These are phyloP conservation scores for Podosphaera leucotricha DNA, from an alignment of 2,329 filamentous ascomycete genomes.

Conservation along the genomic window DNA sequence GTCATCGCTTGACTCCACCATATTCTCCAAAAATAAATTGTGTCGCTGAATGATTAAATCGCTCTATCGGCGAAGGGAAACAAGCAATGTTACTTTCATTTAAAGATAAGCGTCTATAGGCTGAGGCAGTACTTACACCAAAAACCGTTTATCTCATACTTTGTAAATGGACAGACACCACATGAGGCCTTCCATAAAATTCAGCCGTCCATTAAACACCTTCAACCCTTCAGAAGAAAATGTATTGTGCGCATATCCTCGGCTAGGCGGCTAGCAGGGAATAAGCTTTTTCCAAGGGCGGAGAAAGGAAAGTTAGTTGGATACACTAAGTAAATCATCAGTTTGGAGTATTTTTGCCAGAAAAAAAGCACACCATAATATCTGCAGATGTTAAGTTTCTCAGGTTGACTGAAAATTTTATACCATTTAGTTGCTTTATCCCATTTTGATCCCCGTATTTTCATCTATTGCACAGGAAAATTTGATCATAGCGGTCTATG, in stretches of 20 bases:
- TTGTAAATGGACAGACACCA: not conserved
- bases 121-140: not conserved
- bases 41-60: not conserved
- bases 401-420: not conserved
- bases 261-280: not conserved
- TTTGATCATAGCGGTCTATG: not conserved
- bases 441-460: not conserved
- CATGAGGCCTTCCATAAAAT: not conserved
- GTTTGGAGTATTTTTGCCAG: not conserved
- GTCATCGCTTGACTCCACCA: not conserved
- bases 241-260: not conserved
- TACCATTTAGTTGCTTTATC: not conserved
- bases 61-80: not conserved
- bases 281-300: not conserved
- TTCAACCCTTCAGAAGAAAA: not conserved
- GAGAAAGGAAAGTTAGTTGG: not conserved
- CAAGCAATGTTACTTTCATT: not conserved
- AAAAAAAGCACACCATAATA: not conserved
- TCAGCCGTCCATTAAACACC: not conserved
- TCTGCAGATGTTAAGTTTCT: not conserved
- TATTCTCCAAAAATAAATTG: not conserved
- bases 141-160: not conserved
- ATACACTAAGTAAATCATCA: not conserved
- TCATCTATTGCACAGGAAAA: not conserved
- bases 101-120: not conserved